Conservation (phyloP, 2,329 filamentous ascomycete genomes). For the Tolypocladium endophyticum region DNA sequence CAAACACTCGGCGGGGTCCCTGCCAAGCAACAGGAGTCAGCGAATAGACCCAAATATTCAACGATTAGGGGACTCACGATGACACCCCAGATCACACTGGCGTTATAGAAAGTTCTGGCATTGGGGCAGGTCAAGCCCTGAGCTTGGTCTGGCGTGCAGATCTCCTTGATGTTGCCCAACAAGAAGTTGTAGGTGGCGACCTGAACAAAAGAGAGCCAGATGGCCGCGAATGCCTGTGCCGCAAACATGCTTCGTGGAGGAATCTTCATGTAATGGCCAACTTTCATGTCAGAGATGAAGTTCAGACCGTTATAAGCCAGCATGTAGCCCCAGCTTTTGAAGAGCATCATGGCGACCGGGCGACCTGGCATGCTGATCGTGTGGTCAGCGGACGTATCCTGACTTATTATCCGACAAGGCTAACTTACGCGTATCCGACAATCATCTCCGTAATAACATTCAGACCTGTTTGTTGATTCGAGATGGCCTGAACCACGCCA, state of each 20-base stretch:
- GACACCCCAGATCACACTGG: slow-evolving; percentile 50
- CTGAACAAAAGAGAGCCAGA: slow-evolving; percentile 28
- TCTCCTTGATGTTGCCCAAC: slow-evolving; percentile 35
- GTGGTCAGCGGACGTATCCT: neutral
- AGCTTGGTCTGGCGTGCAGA: slow-evolving; percentile 37
- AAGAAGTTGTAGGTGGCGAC: slow-evolving; percentile 27
- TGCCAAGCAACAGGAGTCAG: neutral
- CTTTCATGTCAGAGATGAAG: slow-evolving; percentile 38
- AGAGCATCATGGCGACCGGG: slow-evolving; percentile 37
- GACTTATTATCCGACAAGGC: neutral
- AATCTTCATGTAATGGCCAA: slow-evolving; percentile 45
- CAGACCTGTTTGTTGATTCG: slow-evolving; percentile 35
- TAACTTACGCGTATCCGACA: slow-evolving; percentile 30
- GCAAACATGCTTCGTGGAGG: slow-evolving; percentile 38
- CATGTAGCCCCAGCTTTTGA: slow-evolving; percentile 37
- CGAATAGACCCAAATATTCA: too few species aligned
- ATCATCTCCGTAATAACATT: slow-evolving; percentile 39
- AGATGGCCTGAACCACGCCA: slow-evolving; percentile 34
- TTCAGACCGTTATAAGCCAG: slow-evolving; percentile 33
- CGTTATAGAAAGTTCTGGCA: slow-evolving; percentile 49
- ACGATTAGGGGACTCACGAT: slow-evolving; percentile 19
- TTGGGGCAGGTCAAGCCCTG: slow-evolving; percentile 46
- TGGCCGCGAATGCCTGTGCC: slow-evolving; percentile 28
- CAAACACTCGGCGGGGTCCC: slow-evolving; percentile 25
- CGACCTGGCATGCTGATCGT: slow-evolving; percentile 24